Evolutionary conservation across 1,139 yeast genomes (phyloP).

Genomic region (Hyphopichia khmerensis): DNA sequence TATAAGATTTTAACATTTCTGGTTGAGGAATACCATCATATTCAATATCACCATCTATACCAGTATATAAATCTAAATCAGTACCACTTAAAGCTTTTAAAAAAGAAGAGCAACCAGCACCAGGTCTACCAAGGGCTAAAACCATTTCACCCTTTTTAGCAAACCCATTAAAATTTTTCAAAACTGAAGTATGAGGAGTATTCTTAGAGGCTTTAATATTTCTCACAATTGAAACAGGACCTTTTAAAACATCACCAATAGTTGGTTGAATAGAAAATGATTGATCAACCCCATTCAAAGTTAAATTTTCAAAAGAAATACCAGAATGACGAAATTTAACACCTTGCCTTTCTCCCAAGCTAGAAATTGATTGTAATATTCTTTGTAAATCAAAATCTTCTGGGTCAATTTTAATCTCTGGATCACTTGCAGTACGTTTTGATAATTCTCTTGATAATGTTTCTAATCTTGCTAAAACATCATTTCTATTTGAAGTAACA

Average conservation of each 20-base stretch:
- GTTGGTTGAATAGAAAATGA: conserved; percentile 15
- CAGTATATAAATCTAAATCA: conserved; percentile 68
- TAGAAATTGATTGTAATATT: conserved; percentile 23
- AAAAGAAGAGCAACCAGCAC: conserved; percentile 82
- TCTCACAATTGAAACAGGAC: conserved; percentile 6
- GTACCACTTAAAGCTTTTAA: conserved; percentile 68
- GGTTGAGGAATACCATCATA: conserved; percentile 32
- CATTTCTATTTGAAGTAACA: conserved; percentile 11
- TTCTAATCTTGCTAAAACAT: conserved; percentile 11
- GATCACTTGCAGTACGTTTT: conserved; percentile 9
- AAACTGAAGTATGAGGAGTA: conserved; percentile 47
- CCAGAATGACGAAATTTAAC: conserved; percentile 17
- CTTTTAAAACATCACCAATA: conserved; percentile 7
- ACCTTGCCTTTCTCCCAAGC: conserved; percentile 37
- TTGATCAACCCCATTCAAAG: conserved; percentile 15
- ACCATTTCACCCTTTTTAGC: conserved; percentile 70
- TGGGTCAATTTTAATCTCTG: conserved; percentile 14
- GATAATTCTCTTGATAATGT: conserved; percentile 15
- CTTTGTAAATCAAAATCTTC: conserved; percentile 28
- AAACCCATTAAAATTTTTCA: conserved; percentile 66
- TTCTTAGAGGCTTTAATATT: conserved; percentile 2
- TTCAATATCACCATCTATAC: conserved; percentile 42
- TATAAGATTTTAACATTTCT: conserved; percentile 26
- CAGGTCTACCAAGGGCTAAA: conserved; percentile 80
- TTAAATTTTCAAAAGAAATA: conserved; percentile 15